Percentiles rank a stretch among this genome's conserved stretches.
Evolutionary conservation across 169 alveolate genomes (phyloP).

Genomic region (Plasmodium gaboni): DNA sequence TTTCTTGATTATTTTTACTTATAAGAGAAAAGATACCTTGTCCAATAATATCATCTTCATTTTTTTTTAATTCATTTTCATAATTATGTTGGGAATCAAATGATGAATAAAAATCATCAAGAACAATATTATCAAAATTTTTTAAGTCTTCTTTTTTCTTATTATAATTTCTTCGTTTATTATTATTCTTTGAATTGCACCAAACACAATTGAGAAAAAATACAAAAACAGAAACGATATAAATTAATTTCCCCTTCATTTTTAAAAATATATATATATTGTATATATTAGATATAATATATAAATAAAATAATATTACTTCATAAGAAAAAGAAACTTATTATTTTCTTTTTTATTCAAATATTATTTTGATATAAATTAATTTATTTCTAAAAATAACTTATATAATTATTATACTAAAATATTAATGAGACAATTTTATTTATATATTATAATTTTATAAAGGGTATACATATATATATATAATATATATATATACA

Average conservation of each 20-base stretch:
- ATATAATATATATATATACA: too few species aligned
- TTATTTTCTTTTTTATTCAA: too few species aligned
- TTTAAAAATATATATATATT: too few species aligned
- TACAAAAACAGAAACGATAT: background rate
- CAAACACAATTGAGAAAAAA: background rate
- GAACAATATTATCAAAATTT: background rate
- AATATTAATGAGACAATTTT: too few species aligned
- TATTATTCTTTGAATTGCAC: background rate
- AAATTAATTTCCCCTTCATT: conserved; percentile 2
- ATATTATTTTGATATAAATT: too few species aligned
- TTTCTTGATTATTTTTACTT: background rate
- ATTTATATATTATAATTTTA: too few species aligned
- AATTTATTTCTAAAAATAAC: too few species aligned
- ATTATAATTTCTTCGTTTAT: background rate
- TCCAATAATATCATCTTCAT: background rate
- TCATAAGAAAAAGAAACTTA: too few species aligned
- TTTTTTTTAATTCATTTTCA: background rate
- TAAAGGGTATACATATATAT: too few species aligned
- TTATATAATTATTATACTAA: too few species aligned
- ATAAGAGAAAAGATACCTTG: background rate
- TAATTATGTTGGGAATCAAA: background rate
- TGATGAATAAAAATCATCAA: background rate
- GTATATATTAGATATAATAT: too few species aligned
- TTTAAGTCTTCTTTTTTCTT: background rate
- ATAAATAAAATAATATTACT: too few species aligned